Percentiles rank a stretch among this genome's conserved stretches.
These are phyloP conservation scores for Steccherinum ochraceum DNA, from an alignment of 768 basidiomycete genomes.

Conservation along the genomic window DNA sequence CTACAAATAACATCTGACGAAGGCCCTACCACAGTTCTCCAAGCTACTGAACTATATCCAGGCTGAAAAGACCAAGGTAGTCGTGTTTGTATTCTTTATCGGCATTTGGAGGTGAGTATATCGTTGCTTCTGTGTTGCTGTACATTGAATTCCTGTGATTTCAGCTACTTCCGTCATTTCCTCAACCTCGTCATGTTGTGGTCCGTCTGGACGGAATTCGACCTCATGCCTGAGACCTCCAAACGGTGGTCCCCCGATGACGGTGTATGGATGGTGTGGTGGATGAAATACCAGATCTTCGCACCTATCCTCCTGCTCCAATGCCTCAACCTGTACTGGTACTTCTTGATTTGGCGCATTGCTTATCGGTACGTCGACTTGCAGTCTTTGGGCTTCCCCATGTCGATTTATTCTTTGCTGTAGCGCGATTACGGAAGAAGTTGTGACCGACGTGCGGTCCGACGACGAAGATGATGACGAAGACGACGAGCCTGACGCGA, in stretches of 20 bases:
- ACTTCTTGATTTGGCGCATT: conserved; percentile 76
- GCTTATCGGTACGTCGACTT: conserved; percentile 50
- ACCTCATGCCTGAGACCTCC: conserved; percentile 59
- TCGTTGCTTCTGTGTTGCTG: too few relatives aligned
- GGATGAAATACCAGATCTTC: conserved; percentile 85
- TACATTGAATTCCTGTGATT: conserved; percentile 1
- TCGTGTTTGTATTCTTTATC: conserved; percentile 61
- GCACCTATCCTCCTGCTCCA: conserved; percentile 69
- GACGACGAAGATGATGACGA: conserved; percentile 64
- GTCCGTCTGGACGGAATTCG: conserved; percentile 79
- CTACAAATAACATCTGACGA: background rate
- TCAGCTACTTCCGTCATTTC: conserved; percentile 90
- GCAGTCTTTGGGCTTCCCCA: background rate
- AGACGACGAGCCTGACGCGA: conserved; percentile 16
- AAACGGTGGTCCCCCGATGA: conserved; percentile 53
- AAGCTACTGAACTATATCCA: conserved; percentile 88
- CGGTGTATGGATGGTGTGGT: conserved; percentile 65
- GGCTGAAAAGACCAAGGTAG: conserved; percentile 53
- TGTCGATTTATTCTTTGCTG: background rate
- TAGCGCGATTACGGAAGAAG: conserved; percentile 47
- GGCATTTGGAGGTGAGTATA: conserved; percentile 45
- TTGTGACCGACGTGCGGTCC: conserved; percentile 68
- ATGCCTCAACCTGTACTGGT: conserved; percentile 90
- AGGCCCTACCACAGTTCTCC: conserved; percentile 45
- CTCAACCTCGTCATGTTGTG: conserved; percentile 81